Evolutionary conservation across 108 stramenopile species (phyloP).

Genomic region (Cyclotella atomus): DNA sequence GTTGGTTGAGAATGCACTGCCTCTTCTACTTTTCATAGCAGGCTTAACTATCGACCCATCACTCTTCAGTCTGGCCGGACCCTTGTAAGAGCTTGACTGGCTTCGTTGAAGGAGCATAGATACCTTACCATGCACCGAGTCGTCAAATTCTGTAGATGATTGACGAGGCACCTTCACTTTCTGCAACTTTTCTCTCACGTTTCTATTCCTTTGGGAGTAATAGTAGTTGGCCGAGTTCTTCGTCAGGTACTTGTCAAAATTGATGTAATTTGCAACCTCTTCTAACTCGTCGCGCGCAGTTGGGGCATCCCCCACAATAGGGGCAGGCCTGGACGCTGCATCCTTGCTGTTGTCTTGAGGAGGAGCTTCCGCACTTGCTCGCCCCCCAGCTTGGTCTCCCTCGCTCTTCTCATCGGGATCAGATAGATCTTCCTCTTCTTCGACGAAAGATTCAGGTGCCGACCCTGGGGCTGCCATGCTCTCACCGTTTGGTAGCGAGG

Average conservation of each 20-base stretch:
- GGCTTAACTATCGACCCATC: conserved; percentile 21
- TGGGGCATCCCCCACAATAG: background rate
- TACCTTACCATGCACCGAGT: conserved; percentile 18
- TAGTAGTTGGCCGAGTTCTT: conserved; percentile 20
- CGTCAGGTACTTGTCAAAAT: conserved; percentile 24
- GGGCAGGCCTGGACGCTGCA: background rate
- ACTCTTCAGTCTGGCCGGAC: conserved; percentile 25
- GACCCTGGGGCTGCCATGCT: background rate
- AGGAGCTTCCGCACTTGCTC: conserved; percentile 1
- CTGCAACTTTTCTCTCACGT: conserved; percentile 19
- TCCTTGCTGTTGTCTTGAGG: background rate
- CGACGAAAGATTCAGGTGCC: background rate
- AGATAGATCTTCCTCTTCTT: conserved; percentile 1
- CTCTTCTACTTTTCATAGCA: conserved; percentile 21
- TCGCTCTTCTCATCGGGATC: background rate
- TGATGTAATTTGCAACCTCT: conserved; percentile 38
- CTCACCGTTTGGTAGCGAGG: background rate
- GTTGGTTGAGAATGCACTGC: background rate
- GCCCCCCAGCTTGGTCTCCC: background rate
- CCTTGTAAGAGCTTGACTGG: conserved; percentile 25
- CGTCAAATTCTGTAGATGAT: conserved; percentile 15
- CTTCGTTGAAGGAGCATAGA: conserved; percentile 7
- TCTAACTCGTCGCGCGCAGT: background rate
- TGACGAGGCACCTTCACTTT: conserved; percentile 24
- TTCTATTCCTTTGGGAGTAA: conserved; percentile 33